These are phyloP conservation scores for Noccaea caerulescens DNA, from an alignment of 345 rosid species.

Conservation along the genomic window DNA sequence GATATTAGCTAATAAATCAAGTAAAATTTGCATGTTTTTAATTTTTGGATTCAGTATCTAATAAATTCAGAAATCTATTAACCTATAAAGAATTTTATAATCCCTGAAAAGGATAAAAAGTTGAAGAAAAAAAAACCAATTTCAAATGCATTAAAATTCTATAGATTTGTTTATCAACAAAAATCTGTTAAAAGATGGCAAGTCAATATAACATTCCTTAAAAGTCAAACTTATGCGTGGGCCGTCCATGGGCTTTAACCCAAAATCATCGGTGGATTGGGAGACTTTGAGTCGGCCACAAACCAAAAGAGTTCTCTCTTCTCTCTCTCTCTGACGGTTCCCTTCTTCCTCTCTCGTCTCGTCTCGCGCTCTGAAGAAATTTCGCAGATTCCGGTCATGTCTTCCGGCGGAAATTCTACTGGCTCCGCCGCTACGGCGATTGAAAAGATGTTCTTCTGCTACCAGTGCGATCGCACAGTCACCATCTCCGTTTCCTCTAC, in stretches of 20 bases:
- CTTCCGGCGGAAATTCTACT: constrained; percentile 46
- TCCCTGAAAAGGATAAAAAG: no score
- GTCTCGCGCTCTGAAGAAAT: constrained; percentile 28
- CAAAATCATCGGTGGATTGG: constrained; percentile 3
- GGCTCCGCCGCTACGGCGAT: constrained; percentile 39
- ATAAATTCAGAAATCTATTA: no score
- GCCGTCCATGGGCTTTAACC: background rate
- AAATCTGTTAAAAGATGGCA: no score
- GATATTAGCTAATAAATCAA: no score
- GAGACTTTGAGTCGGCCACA: constrained; percentile 27
- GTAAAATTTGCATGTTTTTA: no score
- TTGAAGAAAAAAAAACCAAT: no score
- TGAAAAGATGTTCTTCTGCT: constrained; percentile 59
- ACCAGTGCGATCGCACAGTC: constrained; percentile 68
- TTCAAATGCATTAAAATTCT: no score
- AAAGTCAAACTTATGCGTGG: background rate
- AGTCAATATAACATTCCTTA: background rate
- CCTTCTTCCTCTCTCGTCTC: constrained; percentile 1
- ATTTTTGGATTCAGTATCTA: no score
- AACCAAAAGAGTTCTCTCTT: constrained; percentile 2
- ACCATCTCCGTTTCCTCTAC: constrained; percentile 48
- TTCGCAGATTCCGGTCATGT: constrained; percentile 42
- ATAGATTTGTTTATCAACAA: no score
- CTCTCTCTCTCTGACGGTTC: constrained; percentile 11
- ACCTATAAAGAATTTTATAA: no score